Base-by-base conservation (phyloP, 1,284 basidiomycete genomes). In the Malassezia cuniculi region DNA sequence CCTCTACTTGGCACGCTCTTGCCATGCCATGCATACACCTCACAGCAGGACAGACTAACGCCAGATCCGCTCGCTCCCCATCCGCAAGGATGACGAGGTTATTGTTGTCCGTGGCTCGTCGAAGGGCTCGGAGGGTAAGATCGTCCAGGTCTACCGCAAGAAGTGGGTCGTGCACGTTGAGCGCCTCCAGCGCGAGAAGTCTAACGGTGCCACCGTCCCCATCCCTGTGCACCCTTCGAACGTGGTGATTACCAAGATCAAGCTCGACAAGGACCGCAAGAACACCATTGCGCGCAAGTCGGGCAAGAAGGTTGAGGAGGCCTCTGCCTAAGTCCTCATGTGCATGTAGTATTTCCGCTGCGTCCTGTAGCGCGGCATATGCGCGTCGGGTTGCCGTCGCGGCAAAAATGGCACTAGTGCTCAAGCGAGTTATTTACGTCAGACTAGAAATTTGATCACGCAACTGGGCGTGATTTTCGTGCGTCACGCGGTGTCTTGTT, bases 91-190 rank as follows among this genome's bases (percentile, higher is more conserved):
- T 66, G 93, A 95, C 71, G 90, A 95, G 74, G 93, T 99, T 51
- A 76, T 84, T 68, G 89, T 97, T 64, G 85, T 95, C 48, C 68
- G 69, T 39, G 69, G 69, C 28, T 56, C 56, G 76, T 85, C 59
- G 79, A 90, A 53, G 80, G 87, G 71, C 37, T 41, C 55, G 21
- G 93, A 99, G 76, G 93, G 93, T 42, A 51, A 53, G 42, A 64
- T 71, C 41, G 55, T 57, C 38, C 66, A 69, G 54, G 89, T 95
- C 52, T 94, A 94, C 79, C 83, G 90, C 70, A 94, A 95, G 82
- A 94, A 94, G 73, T 95, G 85, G 84, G 85, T 95, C 45, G 83
- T 97, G 71, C 82, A 95, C 74, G 83, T 99, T 68, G 93, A 97
- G 72, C 85, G 89, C 70, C 87, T 99, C 50, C 81, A 83, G 69